Evolutionary conservation across 306 rosid genomes (phyloP).

Genomic region (Acacia melanoxylon): DNA sequence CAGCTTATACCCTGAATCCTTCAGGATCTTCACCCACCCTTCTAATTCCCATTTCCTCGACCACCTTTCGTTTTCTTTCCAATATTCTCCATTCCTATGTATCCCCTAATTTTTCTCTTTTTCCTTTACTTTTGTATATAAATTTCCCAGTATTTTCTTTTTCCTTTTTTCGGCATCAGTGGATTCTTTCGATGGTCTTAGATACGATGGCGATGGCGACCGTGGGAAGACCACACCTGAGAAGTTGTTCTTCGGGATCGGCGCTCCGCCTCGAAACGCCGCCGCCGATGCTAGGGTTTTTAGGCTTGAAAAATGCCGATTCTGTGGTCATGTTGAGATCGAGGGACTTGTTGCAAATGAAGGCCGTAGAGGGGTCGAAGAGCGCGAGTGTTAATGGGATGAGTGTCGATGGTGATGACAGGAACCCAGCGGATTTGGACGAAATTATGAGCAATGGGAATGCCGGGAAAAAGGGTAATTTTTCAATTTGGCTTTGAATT

Average conservation of each 20-base stretch:
- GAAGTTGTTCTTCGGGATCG: slow-evolving; percentile 17
- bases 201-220: slow-evolving; percentile 37
- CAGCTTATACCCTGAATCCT: not conserved
- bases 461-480: slow-evolving; percentile 40
- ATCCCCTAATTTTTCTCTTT: not conserved
- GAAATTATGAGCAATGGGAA: slow-evolving; percentile 41
- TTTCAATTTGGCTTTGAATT: not conserved
- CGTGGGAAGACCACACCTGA: slow-evolving; percentile 33
- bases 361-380: slow-evolving; percentile 46
- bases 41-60: not conserved
- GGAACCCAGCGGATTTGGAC: slow-evolving; percentile 11
- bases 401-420: slow-evolving; percentile 29
- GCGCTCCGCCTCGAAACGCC: slow-evolving; percentile 17
- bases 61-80: slow-evolving; percentile 8
- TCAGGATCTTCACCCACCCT: not conserved
- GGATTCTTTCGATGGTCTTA: not conserved
- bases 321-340: slow-evolving; percentile 32
- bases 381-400: slow-evolving; percentile 31
- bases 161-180: not conserved
- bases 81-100: not conserved
- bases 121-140: not conserved
- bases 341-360: slow-evolving; percentile 33
- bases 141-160: not conserved
- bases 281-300: slow-evolving; percentile 22
- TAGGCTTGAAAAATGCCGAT: slow-evolving; percentile 19